Conservation (phyloP, 2,329 filamentous ascomycete genomes). For the Colletotrichum lini region DNA sequence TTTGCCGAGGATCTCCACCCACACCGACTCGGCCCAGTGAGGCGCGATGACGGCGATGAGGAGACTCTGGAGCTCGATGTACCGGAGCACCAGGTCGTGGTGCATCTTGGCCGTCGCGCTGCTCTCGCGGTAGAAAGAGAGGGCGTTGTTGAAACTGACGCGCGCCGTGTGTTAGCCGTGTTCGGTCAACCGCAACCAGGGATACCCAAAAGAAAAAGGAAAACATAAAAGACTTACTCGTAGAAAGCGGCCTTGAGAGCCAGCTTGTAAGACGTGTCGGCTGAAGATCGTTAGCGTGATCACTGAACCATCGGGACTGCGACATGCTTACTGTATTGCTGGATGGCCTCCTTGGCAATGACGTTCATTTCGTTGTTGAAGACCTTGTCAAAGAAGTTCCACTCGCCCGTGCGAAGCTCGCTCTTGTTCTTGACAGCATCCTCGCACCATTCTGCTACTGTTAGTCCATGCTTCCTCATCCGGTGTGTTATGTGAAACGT, state of each 20-base stretch:
- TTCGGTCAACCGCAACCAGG: not conserved
- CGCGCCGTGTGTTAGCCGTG: slow-evolving; percentile 4
- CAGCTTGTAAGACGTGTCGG: slow-evolving; percentile 66
- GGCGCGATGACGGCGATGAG: slow-evolving; percentile 88
- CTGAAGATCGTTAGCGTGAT: slow-evolving; percentile 14
- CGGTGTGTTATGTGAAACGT: not conserved
- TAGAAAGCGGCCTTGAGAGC: slow-evolving; percentile 91
- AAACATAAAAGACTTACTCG: slow-evolving; percentile 62
- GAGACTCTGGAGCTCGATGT: slow-evolving; percentile 88
- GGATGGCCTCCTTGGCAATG: slow-evolving; percentile 82
- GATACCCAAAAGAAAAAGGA: no score
- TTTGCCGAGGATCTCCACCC: slow-evolving; percentile 90
- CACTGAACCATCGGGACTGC: not conserved
- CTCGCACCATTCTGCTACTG: slow-evolving; percentile 83
- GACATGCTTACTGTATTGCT: slow-evolving; percentile 71
- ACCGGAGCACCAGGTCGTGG: slow-evolving; percentile 81
- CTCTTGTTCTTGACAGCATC: slow-evolving; percentile 81
- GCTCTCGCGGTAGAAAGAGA: slow-evolving; percentile 91
- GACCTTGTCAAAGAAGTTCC: slow-evolving; percentile 87
- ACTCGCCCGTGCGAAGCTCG: slow-evolving; percentile 81
- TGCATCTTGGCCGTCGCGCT: slow-evolving; percentile 90
- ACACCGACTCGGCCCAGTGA: slow-evolving; percentile 95
- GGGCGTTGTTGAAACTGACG: slow-evolving; percentile 78
- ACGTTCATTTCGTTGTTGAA: slow-evolving; percentile 95
- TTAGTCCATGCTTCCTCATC: slow-evolving; percentile 53